phyloP scores from a whole-genome alignment of 129 eudicot genomes.

The Erigeron canadensis region DNA sequence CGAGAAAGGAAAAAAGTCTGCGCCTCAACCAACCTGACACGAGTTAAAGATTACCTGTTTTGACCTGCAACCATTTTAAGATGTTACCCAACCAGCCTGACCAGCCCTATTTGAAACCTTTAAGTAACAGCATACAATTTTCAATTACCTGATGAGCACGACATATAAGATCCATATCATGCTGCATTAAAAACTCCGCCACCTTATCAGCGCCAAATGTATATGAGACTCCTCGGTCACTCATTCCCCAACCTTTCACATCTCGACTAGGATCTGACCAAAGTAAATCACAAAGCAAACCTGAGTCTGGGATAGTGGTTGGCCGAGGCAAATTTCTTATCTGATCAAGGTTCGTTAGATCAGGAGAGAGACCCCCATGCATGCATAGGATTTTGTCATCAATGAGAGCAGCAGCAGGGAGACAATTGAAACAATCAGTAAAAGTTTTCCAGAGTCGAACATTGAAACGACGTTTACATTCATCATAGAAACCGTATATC shows the following conservation, averaged over 20 bases:
- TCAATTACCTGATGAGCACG: slow-evolving; percentile 26
- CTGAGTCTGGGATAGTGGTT: slow-evolving; percentile 16
- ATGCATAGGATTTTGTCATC: slow-evolving; percentile 28
- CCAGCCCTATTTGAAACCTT: background rate
- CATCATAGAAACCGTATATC: slow-evolving; percentile 25
- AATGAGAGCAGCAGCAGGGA: slow-evolving; percentile 24
- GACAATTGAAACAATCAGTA: slow-evolving; percentile 24
- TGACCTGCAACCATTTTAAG: background rate
- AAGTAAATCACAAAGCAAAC: slow-evolving; percentile 26
- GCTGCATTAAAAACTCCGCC: slow-evolving; percentile 15
- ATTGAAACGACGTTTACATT: slow-evolving; percentile 25
- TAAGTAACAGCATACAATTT: background rate
- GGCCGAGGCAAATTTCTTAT: slow-evolving; percentile 17
- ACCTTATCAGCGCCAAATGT: slow-evolving; percentile 26
- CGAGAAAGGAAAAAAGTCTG: background rate
- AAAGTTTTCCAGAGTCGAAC: slow-evolving; percentile 25
- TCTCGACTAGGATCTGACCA: slow-evolving; percentile 25
- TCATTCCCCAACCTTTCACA: slow-evolving; percentile 19
- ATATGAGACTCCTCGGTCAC: slow-evolving; percentile 26
- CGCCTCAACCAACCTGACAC: background rate
- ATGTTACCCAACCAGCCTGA: background rate
- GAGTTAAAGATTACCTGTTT: background rate
- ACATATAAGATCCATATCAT: slow-evolving; percentile 26
- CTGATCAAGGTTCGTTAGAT: slow-evolving; percentile 11
- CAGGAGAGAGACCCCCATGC: slow-evolving; percentile 28